Conservation (phyloP, 2,329 filamentous ascomycete species). For the Aspergillus latus region DNA sequence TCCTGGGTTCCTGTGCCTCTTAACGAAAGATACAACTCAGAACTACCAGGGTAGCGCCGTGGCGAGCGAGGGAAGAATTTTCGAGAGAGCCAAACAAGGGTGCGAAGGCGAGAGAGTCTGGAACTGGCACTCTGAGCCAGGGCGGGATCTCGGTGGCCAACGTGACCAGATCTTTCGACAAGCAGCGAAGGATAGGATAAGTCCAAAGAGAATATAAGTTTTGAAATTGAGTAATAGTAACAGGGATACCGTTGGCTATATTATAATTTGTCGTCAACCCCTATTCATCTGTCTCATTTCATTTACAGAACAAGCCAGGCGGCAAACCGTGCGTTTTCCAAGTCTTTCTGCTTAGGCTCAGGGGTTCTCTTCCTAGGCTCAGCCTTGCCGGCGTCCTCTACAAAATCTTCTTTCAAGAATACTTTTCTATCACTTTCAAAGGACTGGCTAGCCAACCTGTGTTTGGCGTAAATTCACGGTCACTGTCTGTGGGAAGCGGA, state of each 20-base stretch:
- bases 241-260: neutral
- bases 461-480: neutral
- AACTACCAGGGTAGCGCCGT: neutral
- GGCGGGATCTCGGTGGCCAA: neutral
- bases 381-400: neutral
- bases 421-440: neutral
- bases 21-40: neutral
- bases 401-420: neutral
- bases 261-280: neutral
- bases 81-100: neutral
- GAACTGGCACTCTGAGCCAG: neutral
- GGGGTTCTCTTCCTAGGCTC: neutral
- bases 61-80: neutral
- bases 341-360: neutral
- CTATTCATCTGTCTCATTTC: conserved; percentile 14
- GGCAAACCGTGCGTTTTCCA: conserved; percentile 14
- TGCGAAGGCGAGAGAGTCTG: neutral
- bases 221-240: neutral
- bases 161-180: neutral
- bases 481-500: neutral
- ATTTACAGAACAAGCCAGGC: conserved; percentile 15
- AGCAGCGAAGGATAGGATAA: neutral
- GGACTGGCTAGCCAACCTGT: neutral
- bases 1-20: neutral
- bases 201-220: neutral